Conservation (phyloP, 768 basidiomycete species). For the Pleurotus sapidus region DNA sequence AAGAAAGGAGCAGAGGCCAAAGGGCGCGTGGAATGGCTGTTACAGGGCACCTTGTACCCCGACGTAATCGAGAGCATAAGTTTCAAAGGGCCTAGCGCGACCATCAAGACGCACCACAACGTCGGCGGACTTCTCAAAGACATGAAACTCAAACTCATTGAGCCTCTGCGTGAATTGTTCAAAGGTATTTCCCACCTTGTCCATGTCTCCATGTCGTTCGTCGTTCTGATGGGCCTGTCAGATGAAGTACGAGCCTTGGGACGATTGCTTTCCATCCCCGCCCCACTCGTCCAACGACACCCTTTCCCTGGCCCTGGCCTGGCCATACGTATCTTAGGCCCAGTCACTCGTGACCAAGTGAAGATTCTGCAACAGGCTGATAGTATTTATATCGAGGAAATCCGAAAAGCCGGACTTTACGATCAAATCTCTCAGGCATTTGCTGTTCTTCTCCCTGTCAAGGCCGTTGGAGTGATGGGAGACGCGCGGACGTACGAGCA, state of each 20-base stretch:
- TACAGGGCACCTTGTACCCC: slow-evolving; percentile 97
- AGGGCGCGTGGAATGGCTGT: slow-evolving; percentile 93
- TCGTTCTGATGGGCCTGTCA: slow-evolving; percentile 26
- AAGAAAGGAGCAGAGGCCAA: slow-evolving; percentile 63
- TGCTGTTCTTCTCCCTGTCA: slow-evolving; percentile 91
- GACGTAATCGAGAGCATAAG: slow-evolving; percentile 99
- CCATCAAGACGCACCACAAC: slow-evolving; percentile 99
- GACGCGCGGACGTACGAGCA: slow-evolving; percentile 97
- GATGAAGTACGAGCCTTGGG: slow-evolving; percentile 96
- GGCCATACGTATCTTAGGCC: slow-evolving; percentile 96
- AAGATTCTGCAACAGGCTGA: slow-evolving; percentile 89
- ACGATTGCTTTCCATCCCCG: slow-evolving; percentile 86
- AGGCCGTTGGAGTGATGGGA: slow-evolving; percentile 97
- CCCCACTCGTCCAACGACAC: slow-evolving; percentile 91
- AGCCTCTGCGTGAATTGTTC: slow-evolving; percentile 95
- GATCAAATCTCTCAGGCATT: slow-evolving; percentile 95
- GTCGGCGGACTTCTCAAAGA: slow-evolving; percentile 94
- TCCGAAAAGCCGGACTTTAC: slow-evolving; percentile 89
- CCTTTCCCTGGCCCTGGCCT: slow-evolving; percentile 99
- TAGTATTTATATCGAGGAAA: slow-evolving; percentile 96
- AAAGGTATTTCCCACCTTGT: slow-evolving; percentile 62
- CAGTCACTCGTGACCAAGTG: slow-evolving; percentile 92
- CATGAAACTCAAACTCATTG: slow-evolving; percentile 99
- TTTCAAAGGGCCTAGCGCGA: slow-evolving; percentile 98
- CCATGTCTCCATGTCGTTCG: not conserved